Conservation (phyloP, 495 filamentous ascomycete genomes). For the Sphaerosporella brunnea region DNA sequence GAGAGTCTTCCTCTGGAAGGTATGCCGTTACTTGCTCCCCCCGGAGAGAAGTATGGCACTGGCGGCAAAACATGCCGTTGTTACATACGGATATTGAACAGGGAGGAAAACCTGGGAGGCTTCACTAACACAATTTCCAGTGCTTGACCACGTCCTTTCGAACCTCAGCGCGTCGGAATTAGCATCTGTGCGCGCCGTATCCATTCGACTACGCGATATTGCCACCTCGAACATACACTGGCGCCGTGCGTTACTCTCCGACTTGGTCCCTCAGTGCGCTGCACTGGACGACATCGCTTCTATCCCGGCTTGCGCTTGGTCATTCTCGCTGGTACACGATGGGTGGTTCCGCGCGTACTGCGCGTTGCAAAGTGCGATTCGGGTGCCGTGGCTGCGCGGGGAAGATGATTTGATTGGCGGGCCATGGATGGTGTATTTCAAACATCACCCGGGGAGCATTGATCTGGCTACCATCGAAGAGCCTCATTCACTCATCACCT, state of each 20-base stretch:
- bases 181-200: slow-evolving; percentile 11
- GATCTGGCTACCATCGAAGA: background rate
- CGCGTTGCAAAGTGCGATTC: slow-evolving; percentile 7
- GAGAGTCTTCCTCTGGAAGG: slow-evolving; percentile 21
- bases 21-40: slow-evolving; percentile 6
- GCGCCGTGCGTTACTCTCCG: slow-evolving; percentile 10
- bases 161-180: slow-evolving; percentile 13
- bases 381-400: slow-evolving; percentile 9
- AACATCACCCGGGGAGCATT: slow-evolving; percentile 12
- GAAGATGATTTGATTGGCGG: slow-evolving; percentile 15
- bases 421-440: slow-evolving; percentile 22
- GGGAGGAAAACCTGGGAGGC: too few relatives aligned
- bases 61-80: too few relatives aligned
- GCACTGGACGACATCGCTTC: slow-evolving; percentile 13
- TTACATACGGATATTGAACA: too few relatives aligned
- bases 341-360: slow-evolving; percentile 24
- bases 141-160: slow-evolving; percentile 23
- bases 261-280: slow-evolving; percentile 5
- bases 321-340: slow-evolving; percentile 17
- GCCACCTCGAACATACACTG: slow-evolving; percentile 21
- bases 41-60: too few relatives aligned
- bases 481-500: slow-evolving; percentile 14
- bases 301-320: slow-evolving; percentile 11
- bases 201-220: slow-evolving; percentile 5
- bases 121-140: slow-evolving; percentile 10